Conservation (phyloP, 1,284 basidiomycete species). For the Irpex lacteus region DNA sequence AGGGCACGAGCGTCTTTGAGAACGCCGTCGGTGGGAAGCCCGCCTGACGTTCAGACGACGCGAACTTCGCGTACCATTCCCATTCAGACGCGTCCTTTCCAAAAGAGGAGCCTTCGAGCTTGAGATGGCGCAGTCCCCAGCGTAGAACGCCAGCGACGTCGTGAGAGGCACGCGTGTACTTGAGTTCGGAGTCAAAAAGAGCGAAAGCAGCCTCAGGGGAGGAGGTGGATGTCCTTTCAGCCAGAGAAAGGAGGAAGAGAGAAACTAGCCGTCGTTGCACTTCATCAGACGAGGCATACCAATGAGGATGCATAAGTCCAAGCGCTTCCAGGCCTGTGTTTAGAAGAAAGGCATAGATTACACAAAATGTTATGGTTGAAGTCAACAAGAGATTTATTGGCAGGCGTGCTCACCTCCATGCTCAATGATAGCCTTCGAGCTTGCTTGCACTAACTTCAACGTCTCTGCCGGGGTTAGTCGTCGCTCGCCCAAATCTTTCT, state of each 20-base stretch:
- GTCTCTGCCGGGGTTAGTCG: slow-evolving; percentile 59
- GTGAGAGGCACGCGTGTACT: slow-evolving; percentile 61
- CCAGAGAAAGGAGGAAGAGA: slow-evolving; percentile 64
- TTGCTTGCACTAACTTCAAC: slow-evolving; percentile 58
- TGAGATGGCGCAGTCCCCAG: slow-evolving; percentile 72
- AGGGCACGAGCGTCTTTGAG: slow-evolving; percentile 53
- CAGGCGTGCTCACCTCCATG: slow-evolving; percentile 46
- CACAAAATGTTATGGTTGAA: not conserved
- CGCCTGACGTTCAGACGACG: slow-evolving; percentile 50
- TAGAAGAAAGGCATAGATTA: not conserved
- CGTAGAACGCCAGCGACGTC: slow-evolving; percentile 76
- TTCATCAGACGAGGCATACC: slow-evolving; percentile 68
- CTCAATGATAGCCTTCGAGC: slow-evolving; percentile 58
- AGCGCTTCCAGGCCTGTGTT: slow-evolving; percentile 64
- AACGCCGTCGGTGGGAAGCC: slow-evolving; percentile 61
- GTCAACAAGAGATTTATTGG: not conserved
- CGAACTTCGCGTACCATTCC: slow-evolving; percentile 65
- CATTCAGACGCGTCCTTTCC: slow-evolving; percentile 42
- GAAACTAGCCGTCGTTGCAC: slow-evolving; percentile 68
- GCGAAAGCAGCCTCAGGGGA: slow-evolving; percentile 41
- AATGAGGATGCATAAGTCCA: slow-evolving; percentile 79
- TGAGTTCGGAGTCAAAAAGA: slow-evolving; percentile 61
- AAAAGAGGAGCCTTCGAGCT: slow-evolving; percentile 53
- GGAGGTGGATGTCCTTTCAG: slow-evolving; percentile 39
- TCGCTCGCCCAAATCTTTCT: slow-evolving; percentile 51